Evolutionary conservation across 495 filamentous ascomycete species (phyloP).

Genomic region (Penicillium herquei): DNA sequence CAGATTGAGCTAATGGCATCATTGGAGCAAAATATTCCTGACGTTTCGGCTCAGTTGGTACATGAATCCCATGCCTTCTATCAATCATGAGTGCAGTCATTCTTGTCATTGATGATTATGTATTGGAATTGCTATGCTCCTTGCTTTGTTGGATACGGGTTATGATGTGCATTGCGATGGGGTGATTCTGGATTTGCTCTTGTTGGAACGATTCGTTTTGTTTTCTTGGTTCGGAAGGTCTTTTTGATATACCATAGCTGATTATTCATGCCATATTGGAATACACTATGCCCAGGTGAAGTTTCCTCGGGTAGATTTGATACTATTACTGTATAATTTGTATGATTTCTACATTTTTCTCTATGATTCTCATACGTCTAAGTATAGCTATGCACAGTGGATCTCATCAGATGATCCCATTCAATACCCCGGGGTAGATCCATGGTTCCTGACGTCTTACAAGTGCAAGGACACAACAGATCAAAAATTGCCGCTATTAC

Average conservation of each 20-base stretch:
- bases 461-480: not conserved
- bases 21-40: slow-evolving; percentile 60
- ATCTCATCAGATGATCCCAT: not conserved
- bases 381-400: too few species aligned
- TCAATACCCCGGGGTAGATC: not conserved
- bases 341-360: too few species aligned
- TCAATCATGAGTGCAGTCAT: slow-evolving; percentile 35
- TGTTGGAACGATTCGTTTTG: not conserved
- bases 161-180: slow-evolving; percentile 4
- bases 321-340: too few species aligned
- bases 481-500: not conserved
- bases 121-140: not conserved
- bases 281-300: not conserved
- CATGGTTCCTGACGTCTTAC: not conserved
- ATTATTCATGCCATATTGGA: slow-evolving; percentile 1
- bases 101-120: not conserved
- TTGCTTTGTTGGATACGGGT: not conserved
- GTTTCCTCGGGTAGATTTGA: too few species aligned
- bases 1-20: slow-evolving; percentile 69
- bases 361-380: too few species aligned
- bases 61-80: slow-evolving; percentile 62
- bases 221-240: slow-evolving; percentile 7
- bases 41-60: slow-evolving; percentile 47
- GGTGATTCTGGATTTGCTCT: slow-evolving; percentile 1
- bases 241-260: slow-evolving; percentile 14